Percentiles rank a stretch among this genome's conserved stretches.
Evolutionary conservation across 495 filamentous ascomycete genomes (phyloP).

Genomic region (Cetradonia linearis): DNA sequence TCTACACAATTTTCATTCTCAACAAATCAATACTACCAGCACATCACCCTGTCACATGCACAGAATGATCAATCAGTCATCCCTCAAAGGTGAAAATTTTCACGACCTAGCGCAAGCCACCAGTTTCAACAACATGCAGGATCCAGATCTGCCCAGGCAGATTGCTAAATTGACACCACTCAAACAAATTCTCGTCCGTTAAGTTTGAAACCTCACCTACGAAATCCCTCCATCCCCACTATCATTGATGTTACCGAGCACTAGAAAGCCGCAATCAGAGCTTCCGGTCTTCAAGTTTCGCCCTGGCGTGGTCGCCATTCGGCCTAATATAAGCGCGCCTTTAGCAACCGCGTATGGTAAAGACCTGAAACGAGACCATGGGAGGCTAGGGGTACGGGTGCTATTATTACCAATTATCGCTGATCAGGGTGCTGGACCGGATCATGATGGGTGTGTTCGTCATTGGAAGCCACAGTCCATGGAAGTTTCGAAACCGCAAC

Average conservation of each 20-base stretch:
- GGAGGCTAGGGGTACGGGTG: neutral
- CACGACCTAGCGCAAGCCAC: neutral
- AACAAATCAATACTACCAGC: neutral
- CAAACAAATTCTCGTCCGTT: neutral
- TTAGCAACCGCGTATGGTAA: conserved; percentile 4
- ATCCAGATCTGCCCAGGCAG: conserved; percentile 11
- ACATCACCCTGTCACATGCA: neutral
- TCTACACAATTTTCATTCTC: neutral
- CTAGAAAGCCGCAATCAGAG: neutral
- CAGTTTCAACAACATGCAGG: conserved; percentile 10
- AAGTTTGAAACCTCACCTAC: neutral
- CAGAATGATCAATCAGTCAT: neutral
- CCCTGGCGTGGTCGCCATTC: conserved; percentile 1
- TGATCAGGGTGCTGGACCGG: neutral
- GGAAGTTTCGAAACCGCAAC: neutral
- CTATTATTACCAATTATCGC: conserved; percentile 10
- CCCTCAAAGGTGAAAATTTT: neutral
- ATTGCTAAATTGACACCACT: conserved; percentile 12
- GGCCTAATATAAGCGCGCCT: conserved; percentile 15
- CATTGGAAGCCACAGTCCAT: neutral
- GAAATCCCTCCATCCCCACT: neutral
- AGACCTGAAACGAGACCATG: conserved; percentile 12
- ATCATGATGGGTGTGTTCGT: neutral
- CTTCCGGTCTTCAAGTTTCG: neutral
- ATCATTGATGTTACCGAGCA: neutral